Base-by-base conservation (phyloP, 176 grass and related monocot species). In the Avena sativa region DNA sequence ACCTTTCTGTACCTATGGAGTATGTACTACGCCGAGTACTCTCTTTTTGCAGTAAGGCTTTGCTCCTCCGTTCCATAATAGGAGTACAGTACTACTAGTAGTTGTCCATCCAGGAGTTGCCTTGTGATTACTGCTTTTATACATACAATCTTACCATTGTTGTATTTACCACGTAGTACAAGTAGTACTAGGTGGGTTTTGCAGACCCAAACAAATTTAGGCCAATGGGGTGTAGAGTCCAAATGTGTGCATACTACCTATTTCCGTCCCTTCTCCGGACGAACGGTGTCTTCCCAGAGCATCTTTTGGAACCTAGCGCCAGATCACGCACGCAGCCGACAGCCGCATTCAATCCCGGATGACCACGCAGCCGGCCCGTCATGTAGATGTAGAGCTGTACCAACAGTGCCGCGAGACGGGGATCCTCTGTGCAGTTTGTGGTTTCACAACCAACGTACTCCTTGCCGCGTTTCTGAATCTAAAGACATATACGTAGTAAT, bases 381-480 rank as follows among this genome's bases (percentile, higher is more conserved):
- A 49, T 14, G 61, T 75, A 51, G 21, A 82, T 34, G 60, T 76
- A 53, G 23, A 82, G 71, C 50, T 78, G 80, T 62, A 36, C 73
- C 49, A 73, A 56, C 79, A 44, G 17, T 71, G 62, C 16, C 16
- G 26, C 40, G 5, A 2, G 2, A 13, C 7, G 12, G 5, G 40
- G 89, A 90, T 90, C 79, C 64, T 79, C 74, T 87, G 65, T 44
- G 55, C 55, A 34, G 6, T 43, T 7, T 43, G 40, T 43, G 40
- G 40, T 43, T 43, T 43, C 40, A 43, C 40, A 7, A 7, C 6
- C 40, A 43, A 43, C 40, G 1, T 43, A 43, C 40, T 43, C 40
- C 40, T 43, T 43, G 6, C 40, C 40, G 5, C 40, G 40, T 43
- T 43, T 43, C 40, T 6, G 5, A 43, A 43, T 43, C 5, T 43